Conservation (phyloP, 805 yeast species). For the Suhomyces pyralidae region DNA sequence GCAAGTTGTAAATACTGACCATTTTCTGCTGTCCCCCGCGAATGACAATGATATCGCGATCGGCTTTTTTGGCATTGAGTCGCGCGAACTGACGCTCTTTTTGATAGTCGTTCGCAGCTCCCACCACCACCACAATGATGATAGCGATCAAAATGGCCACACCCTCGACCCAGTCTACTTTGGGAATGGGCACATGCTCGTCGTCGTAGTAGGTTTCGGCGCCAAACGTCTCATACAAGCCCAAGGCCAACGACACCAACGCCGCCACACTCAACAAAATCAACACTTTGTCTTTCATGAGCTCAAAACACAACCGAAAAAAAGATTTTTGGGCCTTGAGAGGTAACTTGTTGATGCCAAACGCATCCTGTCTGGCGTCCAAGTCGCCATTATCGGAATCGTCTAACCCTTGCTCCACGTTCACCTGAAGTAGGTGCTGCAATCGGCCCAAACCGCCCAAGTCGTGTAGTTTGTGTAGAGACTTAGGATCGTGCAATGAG, state of each 20-base stretch:
- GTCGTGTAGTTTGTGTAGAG: constrained; percentile 40
- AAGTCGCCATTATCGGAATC: constrained; percentile 28
- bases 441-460: constrained; percentile 45
- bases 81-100: constrained; percentile 91
- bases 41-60: constrained; percentile 71
- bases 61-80: constrained; percentile 84
- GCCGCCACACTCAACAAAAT: constrained; percentile 85
- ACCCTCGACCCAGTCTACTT: constrained; percentile 98
- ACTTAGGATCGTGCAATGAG: constrained; percentile 62
- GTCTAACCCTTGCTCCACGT: constrained; percentile 41
- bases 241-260: constrained; percentile 80
- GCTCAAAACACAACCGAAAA: constrained; percentile 67
- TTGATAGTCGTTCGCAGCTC: constrained; percentile 94
- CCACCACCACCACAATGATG: constrained; percentile 84
- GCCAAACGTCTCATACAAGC: constrained; percentile 89
- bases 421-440: constrained; percentile 32
- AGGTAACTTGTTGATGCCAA: constrained; percentile 74
- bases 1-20: constrained; percentile 67
- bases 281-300: constrained; percentile 87
- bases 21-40: constrained; percentile 67
- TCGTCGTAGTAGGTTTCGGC: constrained; percentile 74
- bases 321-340: constrained; percentile 68
- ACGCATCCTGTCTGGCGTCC: constrained; percentile 42
- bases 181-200: constrained; percentile 73
- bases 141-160: constrained; percentile 95